phyloP scores from a whole-genome alignment of 495 filamentous ascomycete species.

The Penicillium riverlandense region DNA sequence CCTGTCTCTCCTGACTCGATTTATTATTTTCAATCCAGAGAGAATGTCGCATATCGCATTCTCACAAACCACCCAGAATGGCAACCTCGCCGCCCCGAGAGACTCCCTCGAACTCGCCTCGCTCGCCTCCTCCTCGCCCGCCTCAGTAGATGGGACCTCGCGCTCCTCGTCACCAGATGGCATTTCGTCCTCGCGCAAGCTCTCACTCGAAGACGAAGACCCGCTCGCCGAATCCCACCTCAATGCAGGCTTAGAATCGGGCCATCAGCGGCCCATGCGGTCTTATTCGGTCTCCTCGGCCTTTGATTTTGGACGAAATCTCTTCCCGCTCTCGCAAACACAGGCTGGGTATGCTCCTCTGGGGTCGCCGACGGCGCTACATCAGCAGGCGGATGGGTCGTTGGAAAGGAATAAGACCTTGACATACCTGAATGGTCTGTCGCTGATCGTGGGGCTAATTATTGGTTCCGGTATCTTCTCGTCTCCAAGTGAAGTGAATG shows the following conservation, averaged over 20 bases:
- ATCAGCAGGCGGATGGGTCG: constrained; percentile 46
- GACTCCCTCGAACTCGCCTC: constrained; percentile 97
- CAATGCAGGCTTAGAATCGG: constrained; percentile 35
- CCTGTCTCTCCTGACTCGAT: neutral
- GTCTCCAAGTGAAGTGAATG: constrained; percentile 88
- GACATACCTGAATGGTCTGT: constrained; percentile 89
- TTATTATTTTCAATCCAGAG: neutral
- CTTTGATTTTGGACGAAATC: constrained; percentile 86
- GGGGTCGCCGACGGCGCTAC: constrained; percentile 56
- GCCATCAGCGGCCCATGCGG: constrained; percentile 48
- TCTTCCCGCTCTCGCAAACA: constrained; percentile 89
- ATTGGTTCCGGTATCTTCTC: constrained; percentile 98
- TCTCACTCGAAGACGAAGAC: constrained; percentile 83
- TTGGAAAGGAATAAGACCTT: constrained; percentile 93
- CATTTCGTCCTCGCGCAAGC: constrained; percentile 81
- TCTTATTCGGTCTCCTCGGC: constrained; percentile 86
- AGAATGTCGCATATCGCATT: constrained; percentile 31
- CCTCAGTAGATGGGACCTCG: constrained; percentile 48
- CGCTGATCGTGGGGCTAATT: constrained; percentile 83
- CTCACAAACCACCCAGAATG: constrained; percentile 22
- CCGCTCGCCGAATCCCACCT: constrained; percentile 56
- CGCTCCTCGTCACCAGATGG: constrained; percentile 73
- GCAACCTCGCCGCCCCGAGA: constrained; percentile 42
- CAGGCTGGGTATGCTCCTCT: constrained; percentile 75
- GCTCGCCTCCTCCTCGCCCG: constrained; percentile 67